Evolutionary conservation across 208 protist species (phyloP).

Genomic region (Herpetomonas tarakana): DNA sequence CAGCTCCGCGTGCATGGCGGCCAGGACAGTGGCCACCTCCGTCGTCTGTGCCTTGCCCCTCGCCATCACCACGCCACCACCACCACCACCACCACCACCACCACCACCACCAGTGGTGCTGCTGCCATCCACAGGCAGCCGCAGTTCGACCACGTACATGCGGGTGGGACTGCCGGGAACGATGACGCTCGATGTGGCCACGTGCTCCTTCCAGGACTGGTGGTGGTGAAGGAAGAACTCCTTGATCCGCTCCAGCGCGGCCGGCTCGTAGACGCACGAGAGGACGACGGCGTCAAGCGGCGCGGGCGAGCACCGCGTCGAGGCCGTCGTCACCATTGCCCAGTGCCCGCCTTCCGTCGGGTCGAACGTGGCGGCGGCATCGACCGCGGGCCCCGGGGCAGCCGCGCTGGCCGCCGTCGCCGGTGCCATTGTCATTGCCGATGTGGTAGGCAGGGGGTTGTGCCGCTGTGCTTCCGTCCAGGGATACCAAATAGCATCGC

Average conservation of each 20-base stretch:
- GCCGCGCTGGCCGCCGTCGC: background rate
- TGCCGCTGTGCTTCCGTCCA: background rate
- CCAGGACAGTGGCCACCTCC: constrained; percentile 69
- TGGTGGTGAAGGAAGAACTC: constrained; percentile 64
- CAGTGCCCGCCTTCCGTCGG: constrained; percentile 71
- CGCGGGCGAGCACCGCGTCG: constrained; percentile 53
- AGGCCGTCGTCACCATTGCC: constrained; percentile 63
- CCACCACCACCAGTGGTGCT: too few species aligned
- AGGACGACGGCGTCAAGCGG: constrained; percentile 63
- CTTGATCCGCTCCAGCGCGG: constrained; percentile 42
- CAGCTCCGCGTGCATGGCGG: constrained; percentile 86
- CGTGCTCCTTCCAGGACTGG: constrained; percentile 30
- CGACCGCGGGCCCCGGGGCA: background rate
- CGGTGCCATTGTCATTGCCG: too few species aligned
- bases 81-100: too few species aligned
- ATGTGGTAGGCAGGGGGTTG: too few species aligned
- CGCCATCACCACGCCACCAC: constrained; percentile 19
- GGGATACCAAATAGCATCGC: background rate
- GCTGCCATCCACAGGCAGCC: constrained; percentile 25
- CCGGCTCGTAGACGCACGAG: constrained; percentile 62
- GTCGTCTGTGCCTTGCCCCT: constrained; percentile 50
- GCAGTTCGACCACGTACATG: constrained; percentile 58
- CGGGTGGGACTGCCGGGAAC: constrained; percentile 29
- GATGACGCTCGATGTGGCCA: constrained; percentile 24
- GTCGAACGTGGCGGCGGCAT: constrained; percentile 31